Evolutionary conservation across 208 protist species (phyloP), one percentile per base, ranked within the genome.

Genomic region (Porcisia hertigi): DNA sequence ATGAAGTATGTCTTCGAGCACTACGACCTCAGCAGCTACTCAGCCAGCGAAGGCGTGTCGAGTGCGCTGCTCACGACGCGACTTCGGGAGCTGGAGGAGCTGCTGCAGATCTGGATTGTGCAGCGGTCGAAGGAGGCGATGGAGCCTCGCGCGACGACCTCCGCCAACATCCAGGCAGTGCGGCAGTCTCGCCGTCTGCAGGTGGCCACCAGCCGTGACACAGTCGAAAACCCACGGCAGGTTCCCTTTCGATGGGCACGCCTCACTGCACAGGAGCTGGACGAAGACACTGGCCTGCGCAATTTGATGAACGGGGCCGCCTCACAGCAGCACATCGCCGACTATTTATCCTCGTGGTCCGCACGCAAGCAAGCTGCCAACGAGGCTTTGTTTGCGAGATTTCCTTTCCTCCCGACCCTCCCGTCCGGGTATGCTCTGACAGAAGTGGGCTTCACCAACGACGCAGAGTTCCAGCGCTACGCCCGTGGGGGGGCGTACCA

Each of bases 201-300:
- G 58, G 52, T 59, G 55, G 67, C 47, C 0, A 71, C 30, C 36
- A 77, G 52, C 25, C 16, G 52, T 55, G 76, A 69, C 72, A 25
- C 62, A 7, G 65, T 58, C 30, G 54, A 85, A 67, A 94, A 94
- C 77, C 90, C 90, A 2, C 80, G 86, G n/a, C 43, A 67, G 23
- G 76, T 94, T 23, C 90, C 90, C 14, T 74, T 91, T 67, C 86
- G 84, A 23, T 94, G 90, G 90, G 85, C 86, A 23, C 82, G 83
- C 59, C 77, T 94, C n/a, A 84, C 80, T 39, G 49, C 74, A 14
- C 80, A 83, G 43, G 88, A 94, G 77, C 47, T 94, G 14, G 83
- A 86, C 64, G 59, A 73, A 12, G 80, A 94, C 80, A 70, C 54
- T 6, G 77, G 79, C 2, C 73, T 91, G 67, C 84, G 82, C 4